These are phyloP conservation scores for Macrophomina phaseolina DNA, from an alignment of 2,329 filamentous ascomycete genomes.

Conservation along the genomic window DNA sequence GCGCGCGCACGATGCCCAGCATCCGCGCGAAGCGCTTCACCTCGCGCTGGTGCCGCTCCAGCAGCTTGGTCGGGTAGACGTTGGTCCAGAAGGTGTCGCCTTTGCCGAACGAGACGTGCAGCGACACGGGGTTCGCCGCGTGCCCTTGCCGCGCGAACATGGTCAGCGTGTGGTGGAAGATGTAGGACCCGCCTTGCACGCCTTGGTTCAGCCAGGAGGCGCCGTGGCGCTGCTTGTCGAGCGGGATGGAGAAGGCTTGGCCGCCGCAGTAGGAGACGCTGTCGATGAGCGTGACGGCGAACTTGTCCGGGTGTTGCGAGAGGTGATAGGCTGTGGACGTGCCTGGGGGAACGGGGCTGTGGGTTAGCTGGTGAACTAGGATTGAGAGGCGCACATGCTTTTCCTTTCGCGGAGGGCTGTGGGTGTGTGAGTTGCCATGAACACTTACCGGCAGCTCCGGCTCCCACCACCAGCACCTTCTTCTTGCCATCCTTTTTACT, in stretches of 20 bases:
- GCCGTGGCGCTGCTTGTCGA: constrained; percentile 62
- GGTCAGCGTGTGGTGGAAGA: constrained; percentile 71
- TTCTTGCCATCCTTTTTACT: constrained; percentile 35
- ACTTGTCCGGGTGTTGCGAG: constrained; percentile 68
- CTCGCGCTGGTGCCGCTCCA: constrained; percentile 61
- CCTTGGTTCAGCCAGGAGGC: constrained; percentile 67
- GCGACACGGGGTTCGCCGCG: constrained; percentile 62
- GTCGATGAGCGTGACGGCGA: constrained; percentile 67
- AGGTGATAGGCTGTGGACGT: constrained; percentile 72
- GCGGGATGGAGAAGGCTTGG: constrained; percentile 63
- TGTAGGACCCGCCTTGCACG: constrained; percentile 68
- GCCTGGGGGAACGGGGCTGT: constrained; percentile 39
- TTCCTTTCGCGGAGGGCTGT: neutral
- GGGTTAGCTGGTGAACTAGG: neutral
- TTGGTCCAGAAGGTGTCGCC: constrained; percentile 70
- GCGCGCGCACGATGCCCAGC: constrained; percentile 63
- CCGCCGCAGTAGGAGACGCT: constrained; percentile 63
- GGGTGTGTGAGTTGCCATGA: neutral
- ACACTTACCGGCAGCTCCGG: constrained; percentile 46
- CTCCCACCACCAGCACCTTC: constrained; percentile 47
- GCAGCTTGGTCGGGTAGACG: constrained; percentile 65
- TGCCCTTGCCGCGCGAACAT: constrained; percentile 66
- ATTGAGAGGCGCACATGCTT: no score
- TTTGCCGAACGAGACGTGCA: constrained; percentile 70
- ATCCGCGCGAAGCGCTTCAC: constrained; percentile 61